Percentiles rank a stretch among this genome's conserved stretches.
Conservation (phyloP, 2,329 filamentous ascomycete genomes). For the Chaetoscypha palmicola region DNA sequence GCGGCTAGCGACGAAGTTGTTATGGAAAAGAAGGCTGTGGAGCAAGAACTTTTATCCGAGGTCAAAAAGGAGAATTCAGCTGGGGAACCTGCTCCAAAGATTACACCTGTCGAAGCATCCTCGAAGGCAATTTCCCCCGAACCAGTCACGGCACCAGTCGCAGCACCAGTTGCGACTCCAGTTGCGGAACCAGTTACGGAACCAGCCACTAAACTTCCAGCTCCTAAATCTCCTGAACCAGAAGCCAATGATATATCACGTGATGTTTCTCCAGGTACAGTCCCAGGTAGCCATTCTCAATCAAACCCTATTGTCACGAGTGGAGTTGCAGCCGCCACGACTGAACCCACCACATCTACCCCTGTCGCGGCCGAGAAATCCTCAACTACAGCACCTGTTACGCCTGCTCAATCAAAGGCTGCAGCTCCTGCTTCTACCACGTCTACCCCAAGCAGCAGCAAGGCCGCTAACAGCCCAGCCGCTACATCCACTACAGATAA, state of each 20-base stretch:
- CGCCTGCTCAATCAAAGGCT: constrained; percentile 19
- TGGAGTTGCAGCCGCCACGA: constrained; percentile 19
- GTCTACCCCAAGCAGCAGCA: constrained; percentile 16
- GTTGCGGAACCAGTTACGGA: background rate
- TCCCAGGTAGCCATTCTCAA: constrained; percentile 23
- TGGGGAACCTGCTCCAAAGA: constrained; percentile 4
- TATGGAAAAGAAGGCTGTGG: constrained; percentile 66
- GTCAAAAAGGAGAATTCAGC: constrained; percentile 37
- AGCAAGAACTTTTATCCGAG: constrained; percentile 65
- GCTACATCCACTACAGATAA: constrained; percentile 24
- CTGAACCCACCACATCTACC: constrained; percentile 17
- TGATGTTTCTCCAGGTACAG: constrained; percentile 28
- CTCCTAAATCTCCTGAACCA: constrained; percentile 1
- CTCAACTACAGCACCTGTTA: constrained; percentile 14
- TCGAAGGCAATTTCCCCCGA: background rate
- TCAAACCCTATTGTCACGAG: constrained; percentile 23
- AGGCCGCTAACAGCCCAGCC: constrained; percentile 22
- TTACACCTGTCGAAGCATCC: background rate
- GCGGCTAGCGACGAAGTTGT: constrained; percentile 60
- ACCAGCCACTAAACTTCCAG: background rate
- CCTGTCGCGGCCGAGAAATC: no score
- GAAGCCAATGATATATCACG: constrained; percentile 15
- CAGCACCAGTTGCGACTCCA: background rate
- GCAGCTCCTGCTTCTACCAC: background rate
- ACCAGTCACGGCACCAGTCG: constrained; percentile 27